A percentile compares a stretch with the other conserved stretches of the same genome.
Conservation (phyloP, 179 eudicot genomes). For the Spergularia azorica region DNA sequence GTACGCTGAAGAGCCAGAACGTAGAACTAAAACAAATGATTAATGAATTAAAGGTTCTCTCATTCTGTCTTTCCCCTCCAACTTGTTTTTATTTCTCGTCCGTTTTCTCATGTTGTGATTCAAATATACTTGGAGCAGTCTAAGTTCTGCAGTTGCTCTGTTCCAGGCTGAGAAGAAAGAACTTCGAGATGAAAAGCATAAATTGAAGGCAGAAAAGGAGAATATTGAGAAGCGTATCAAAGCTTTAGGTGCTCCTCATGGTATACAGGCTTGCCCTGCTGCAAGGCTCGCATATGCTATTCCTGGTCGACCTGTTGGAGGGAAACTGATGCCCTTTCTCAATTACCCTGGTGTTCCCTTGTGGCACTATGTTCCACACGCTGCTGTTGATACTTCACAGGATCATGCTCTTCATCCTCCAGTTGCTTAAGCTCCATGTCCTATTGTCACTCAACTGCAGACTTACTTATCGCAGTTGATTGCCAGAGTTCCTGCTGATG, state of each 20-base stretch:
- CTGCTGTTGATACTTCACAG: conserved; percentile 26
- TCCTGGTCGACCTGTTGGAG: conserved; percentile 14
- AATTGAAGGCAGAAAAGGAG: conserved; percentile 21
- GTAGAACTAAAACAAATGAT: conserved; percentile 38
- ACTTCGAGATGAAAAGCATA: conserved; percentile 28
- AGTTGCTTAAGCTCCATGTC: conserved; percentile 20
- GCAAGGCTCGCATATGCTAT: conserved; percentile 16
- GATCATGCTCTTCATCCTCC: conserved; percentile 30
- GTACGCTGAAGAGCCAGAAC: conserved; percentile 42
- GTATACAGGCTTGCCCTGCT: conserved; percentile 19
- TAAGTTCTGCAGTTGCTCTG: not conserved
- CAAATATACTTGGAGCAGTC: not conserved
- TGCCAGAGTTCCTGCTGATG: no score
- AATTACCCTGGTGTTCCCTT: conserved; percentile 22
- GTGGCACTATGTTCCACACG: conserved; percentile 33
- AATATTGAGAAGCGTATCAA: conserved; percentile 19
- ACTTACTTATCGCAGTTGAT: no score
- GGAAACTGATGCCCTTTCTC: conserved; percentile 22
- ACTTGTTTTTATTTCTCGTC: not conserved
- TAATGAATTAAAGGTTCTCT: conserved; percentile 48
- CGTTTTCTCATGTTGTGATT: not conserved
- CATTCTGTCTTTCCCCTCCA: not conserved
- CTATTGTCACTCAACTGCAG: no score
- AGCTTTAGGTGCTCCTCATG: conserved; percentile 9
- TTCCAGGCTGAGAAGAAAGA: conserved; percentile 33